Evolutionary conservation across 768 basidiomycete genomes (phyloP), one percentile per base, ranked within the genome.

Genomic region (Phlebiopsis flavidoalba): DNA sequence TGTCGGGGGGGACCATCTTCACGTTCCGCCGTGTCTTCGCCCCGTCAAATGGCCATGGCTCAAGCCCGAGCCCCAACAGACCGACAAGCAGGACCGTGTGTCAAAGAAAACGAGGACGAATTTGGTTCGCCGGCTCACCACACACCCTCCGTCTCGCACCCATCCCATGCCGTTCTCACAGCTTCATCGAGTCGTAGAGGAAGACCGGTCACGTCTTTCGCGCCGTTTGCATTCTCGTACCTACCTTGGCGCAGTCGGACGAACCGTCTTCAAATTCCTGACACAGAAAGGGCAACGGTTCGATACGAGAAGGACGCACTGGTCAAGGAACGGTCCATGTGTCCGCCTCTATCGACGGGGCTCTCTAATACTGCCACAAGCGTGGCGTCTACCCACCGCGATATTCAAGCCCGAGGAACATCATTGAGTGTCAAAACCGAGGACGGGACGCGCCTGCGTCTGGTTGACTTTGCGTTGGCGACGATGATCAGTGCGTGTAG

Each of bases 51-150:
- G 69, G n/a, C n/a, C 58, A 57, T 70, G 54, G n/a, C 45, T 63
- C 40, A 67, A 64, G 47, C 66, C 65, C 8, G 48, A 53, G 19
- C 37, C n/a, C 53, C 22, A 62, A 63, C 53, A 61, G 63, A n/a
- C 2, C 60, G 60, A 14, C 52, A 59, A 15, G 47, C 59, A n/a
- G n/a, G 22, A 51, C 24, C 1, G n/a, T n/a, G n/a, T 61, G 60
- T 48, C 90, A 93, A 71, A n/a, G n/a, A n/a, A 72, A 75, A 17
- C 80, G 89, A 49, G 93, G 94, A n/a, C n/a, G n/a, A n/a, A n/a
- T n/a, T n/a, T n/a, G 74, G 81, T 93, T 47, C 67, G 70, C 22
- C n/a, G n/a, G n/a, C 73, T 83, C 50, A n/a, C n/a, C n/a, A n/a
- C 86, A 87, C 66, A n/a, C 72, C 74, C 45, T 60, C 76, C 57